phyloP scores from a whole-genome alignment of 2,329 filamentous ascomycete genomes.

The Aureobasidium sp. region DNA sequence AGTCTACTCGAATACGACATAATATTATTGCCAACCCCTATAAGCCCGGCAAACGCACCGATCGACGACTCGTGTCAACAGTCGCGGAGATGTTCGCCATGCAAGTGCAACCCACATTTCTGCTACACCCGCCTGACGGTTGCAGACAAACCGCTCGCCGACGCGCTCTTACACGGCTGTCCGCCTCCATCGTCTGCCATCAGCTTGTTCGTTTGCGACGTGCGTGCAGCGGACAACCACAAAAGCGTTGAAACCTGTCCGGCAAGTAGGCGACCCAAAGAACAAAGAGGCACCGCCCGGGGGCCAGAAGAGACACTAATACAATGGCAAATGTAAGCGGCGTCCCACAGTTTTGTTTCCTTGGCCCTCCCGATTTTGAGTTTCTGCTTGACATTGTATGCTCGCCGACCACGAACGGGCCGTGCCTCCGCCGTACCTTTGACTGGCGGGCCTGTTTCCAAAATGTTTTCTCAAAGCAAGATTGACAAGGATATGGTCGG shows the following conservation, averaged over 20 bases:
- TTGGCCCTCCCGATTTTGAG: not conserved
- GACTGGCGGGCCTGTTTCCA: too few species aligned
- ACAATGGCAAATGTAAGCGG: not conserved
- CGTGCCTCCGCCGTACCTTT: not conserved
- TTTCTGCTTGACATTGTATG: not conserved
- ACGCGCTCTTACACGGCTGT: not conserved
- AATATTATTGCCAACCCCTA: not conserved
- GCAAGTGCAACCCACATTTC: too few species aligned
- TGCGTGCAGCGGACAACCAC: not conserved
- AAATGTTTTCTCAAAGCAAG: too few species aligned
- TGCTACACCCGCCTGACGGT: too few species aligned
- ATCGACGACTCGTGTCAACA: not conserved
- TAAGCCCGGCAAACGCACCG: not conserved
- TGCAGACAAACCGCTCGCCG: not conserved
- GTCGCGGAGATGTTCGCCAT: slow-evolving; percentile 5
- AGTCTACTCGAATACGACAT: too few species aligned
- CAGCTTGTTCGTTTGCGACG: not conserved
- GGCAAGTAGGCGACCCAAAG: slow-evolving; percentile 2
- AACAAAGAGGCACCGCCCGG: too few species aligned
- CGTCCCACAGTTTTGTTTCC: not conserved
- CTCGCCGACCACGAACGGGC: not conserved
- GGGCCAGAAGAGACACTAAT: not conserved
- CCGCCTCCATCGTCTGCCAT: not conserved
- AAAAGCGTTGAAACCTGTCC: not conserved
- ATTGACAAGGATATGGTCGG: too few species aligned